These are phyloP conservation scores for Rutstroemia sp. DNA, from an alignment of 2,329 filamentous ascomycete species.

Conservation along the genomic window DNA sequence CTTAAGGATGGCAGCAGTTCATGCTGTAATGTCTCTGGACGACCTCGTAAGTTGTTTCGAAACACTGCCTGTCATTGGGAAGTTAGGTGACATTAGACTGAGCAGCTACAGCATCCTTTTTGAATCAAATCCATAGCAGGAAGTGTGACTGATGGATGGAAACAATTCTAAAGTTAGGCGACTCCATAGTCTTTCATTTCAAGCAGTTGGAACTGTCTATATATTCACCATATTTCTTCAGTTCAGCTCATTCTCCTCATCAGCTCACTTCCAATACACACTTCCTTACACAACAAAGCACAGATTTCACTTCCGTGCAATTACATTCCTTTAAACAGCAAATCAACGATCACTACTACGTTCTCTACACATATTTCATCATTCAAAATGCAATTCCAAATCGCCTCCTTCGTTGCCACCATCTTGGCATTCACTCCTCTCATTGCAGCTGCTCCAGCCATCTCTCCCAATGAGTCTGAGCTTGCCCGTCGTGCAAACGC, in stretches of 20 bases:
- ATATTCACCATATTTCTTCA: background rate
- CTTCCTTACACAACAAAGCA: background rate
- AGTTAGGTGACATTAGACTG: too few species aligned
- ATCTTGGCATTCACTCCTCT: conserved; percentile 4
- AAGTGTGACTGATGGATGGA: too few species aligned
- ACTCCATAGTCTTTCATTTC: background rate
- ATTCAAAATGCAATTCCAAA: conserved; percentile 6
- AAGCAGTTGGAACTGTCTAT: background rate
- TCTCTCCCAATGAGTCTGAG: conserved; percentile 1
- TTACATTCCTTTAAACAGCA: background rate
- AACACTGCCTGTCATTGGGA: too few species aligned
- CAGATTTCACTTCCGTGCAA: background rate
- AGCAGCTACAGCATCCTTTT: too few species aligned
- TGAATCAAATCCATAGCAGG: too few species aligned
- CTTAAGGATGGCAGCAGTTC: too few species aligned
- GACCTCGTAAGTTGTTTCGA: too few species aligned
- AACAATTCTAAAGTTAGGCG: too few species aligned
- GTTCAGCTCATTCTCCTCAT: background rate
- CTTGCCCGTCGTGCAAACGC: conserved; percentile 19
- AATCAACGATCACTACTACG: background rate
- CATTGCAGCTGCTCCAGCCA: conserved; percentile 4
- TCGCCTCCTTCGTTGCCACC: background rate
- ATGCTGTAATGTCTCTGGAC: too few species aligned
- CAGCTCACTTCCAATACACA: background rate
- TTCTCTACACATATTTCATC: background rate